Percentiles rank a stretch among this genome's conserved stretches.
phyloP scores from a whole-genome alignment of 305 asterid species.

The Fraxinus sp. region DNA sequence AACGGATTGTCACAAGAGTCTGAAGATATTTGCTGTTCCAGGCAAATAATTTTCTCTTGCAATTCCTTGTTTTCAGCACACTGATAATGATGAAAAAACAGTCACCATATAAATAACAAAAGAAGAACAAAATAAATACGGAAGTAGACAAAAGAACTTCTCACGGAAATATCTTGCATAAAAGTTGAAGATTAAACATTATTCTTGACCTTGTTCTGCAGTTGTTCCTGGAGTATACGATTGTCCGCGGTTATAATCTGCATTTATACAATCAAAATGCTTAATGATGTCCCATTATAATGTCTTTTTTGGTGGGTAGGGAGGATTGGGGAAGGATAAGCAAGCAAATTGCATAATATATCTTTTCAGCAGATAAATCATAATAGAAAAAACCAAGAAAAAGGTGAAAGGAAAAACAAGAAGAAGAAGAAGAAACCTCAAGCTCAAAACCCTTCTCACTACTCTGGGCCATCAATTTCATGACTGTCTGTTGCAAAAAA shows the following conservation, averaged over 20 bases:
- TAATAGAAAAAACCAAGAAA: constrained; percentile 6
- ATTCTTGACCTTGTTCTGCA: constrained; percentile 69
- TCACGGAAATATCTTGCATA: not conserved
- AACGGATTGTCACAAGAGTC: constrained; percentile 35
- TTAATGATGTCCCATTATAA: constrained; percentile 6
- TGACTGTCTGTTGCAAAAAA: constrained; percentile 53
- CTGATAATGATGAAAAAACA: constrained; percentile 44
- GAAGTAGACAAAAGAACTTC: not conserved
- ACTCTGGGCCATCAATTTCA: constrained; percentile 49
- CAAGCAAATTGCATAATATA: not conserved
- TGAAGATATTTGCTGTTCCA: constrained; percentile 72
- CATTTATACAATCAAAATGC: constrained; percentile 34
- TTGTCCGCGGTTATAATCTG: constrained; percentile 98
- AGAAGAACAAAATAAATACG: not conserved
- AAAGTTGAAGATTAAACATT: not conserved
- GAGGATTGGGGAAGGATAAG: not conserved
- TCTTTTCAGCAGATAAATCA: not conserved
- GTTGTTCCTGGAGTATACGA: constrained; percentile 90
- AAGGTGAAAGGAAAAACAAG: not conserved
- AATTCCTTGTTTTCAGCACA: constrained; percentile 72
- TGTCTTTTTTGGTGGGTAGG: not conserved
- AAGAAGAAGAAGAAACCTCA: constrained; percentile 33
- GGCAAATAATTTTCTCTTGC: constrained; percentile 50
- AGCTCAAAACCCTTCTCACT: constrained; percentile 54
- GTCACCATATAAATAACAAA: constrained; percentile 14